Conservation (phyloP, 2,329 filamentous ascomycete genomes). For the Dactylonectria estremocensis region DNA sequence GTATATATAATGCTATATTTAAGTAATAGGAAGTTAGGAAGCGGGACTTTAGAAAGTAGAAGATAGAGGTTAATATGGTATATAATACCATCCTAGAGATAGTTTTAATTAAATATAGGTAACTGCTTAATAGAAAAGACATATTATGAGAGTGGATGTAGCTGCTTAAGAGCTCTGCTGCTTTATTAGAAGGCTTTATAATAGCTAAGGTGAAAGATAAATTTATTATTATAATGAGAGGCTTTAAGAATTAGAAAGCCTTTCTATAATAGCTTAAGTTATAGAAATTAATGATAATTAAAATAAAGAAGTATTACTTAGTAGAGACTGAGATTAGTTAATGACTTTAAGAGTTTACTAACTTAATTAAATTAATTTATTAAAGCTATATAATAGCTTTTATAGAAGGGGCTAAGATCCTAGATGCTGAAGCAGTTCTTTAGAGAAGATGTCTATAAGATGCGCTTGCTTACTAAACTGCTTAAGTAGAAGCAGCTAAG, state of each 20-base stretch:
- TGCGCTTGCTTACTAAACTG: not conserved
- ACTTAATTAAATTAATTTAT: not conserved
- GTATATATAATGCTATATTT: not conserved
- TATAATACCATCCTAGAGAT: constrained; percentile 3
- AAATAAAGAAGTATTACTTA: not conserved
- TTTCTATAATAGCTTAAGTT: not conserved
- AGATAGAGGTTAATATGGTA: constrained; percentile 1
- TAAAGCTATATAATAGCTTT: not conserved
- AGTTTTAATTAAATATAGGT: not conserved
- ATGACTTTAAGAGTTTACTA: not conserved
- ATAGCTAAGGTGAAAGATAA: constrained; percentile 1
- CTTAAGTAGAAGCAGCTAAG: not conserved
- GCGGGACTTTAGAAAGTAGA: not conserved
- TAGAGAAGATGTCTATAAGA: not conserved
- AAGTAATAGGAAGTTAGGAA: constrained; percentile 6
- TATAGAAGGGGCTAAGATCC: not conserved
- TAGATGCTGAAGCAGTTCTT: not conserved
- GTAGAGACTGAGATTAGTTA: not conserved
- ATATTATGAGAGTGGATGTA: not conserved
- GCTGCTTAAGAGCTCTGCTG: not conserved
- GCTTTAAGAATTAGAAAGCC: not conserved
- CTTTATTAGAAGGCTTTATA: not conserved
- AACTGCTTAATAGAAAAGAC: not conserved
- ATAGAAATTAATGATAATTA: not conserved
- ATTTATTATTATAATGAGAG: not conserved